Conservation (phyloP, 192 early-diverging fungal genomes). For the Linnemannia hyalina region DNA sequence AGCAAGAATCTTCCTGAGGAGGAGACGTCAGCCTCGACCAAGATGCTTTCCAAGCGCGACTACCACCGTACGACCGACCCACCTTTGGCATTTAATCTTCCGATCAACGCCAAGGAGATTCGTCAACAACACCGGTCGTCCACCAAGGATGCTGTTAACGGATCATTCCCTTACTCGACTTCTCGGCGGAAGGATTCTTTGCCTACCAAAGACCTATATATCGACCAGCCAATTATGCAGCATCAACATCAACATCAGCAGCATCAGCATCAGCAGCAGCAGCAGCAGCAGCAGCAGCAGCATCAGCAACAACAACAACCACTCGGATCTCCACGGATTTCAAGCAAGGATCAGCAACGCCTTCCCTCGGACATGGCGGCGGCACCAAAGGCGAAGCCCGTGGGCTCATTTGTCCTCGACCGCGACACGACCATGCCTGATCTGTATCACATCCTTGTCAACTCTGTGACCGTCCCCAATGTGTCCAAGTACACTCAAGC, state of each 20-base stretch:
- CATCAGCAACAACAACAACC: neutral
- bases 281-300: neutral
- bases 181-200: conserved; percentile 15
- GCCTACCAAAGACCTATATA: conserved; percentile 4
- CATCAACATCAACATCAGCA: neutral
- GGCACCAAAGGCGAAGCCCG: conserved; percentile 1
- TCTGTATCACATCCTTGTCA: conserved; percentile 45
- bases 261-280: too few relatives aligned
- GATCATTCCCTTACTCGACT: conserved; percentile 15
- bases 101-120: conserved; percentile 26
- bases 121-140: conserved; percentile 30
- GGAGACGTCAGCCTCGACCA: neutral
- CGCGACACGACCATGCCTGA: conserved; percentile 41
- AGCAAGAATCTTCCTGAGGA: neutral
- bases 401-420: conserved; percentile 11
- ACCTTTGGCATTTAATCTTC: neutral
- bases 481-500: conserved; percentile 27
- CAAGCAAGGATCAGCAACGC: neutral
- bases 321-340: neutral
- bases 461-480: conserved; percentile 45
- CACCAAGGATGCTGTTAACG: conserved; percentile 39
- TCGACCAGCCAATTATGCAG: neutral
- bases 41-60: neutral
- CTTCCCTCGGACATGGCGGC: neutral
- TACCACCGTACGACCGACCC: neutral